Evolutionary conservation across 768 basidiomycete species (phyloP).

Genomic region (Boletus rex-veris): DNA sequence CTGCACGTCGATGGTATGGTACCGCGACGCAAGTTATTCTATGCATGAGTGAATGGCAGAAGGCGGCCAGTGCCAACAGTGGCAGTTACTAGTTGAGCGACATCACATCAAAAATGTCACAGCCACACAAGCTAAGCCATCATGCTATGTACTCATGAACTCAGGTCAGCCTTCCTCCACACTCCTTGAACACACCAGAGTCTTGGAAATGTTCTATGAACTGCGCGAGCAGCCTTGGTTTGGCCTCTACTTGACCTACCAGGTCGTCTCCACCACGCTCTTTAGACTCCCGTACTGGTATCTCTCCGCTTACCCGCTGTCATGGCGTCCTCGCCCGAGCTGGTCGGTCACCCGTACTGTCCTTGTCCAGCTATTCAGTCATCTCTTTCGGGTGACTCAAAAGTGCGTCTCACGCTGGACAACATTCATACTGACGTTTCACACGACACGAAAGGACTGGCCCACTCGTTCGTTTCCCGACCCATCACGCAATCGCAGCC

Average conservation of each 20-base stretch:
- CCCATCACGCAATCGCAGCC: constrained; percentile 16
- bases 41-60: too few species aligned
- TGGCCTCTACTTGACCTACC: constrained; percentile 21
- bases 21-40: too few species aligned
- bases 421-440: neutral
- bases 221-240: constrained; percentile 9
- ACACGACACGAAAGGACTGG: constrained; percentile 13
- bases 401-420: constrained; percentile 11
- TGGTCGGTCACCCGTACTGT: constrained; percentile 25
- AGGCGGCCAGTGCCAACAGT: too few species aligned
- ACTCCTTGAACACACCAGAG: neutral
- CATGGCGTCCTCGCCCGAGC: constrained; percentile 23
- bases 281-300: constrained; percentile 26
- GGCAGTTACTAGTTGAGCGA: too few species aligned
- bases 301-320: constrained; percentile 12
- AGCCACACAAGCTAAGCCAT: neutral
- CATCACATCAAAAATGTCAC: neutral
- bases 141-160: neutral
- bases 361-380: constrained; percentile 18
- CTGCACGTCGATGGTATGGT: too few species aligned
- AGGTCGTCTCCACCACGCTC: constrained; percentile 17
- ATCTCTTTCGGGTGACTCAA: constrained; percentile 15
- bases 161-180: neutral
- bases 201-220: constrained; percentile 4
- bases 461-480: constrained; percentile 16